Base-by-base conservation (phyloP, 192 early-diverging fungal species). In the Geosiphon pyriformis region DNA sequence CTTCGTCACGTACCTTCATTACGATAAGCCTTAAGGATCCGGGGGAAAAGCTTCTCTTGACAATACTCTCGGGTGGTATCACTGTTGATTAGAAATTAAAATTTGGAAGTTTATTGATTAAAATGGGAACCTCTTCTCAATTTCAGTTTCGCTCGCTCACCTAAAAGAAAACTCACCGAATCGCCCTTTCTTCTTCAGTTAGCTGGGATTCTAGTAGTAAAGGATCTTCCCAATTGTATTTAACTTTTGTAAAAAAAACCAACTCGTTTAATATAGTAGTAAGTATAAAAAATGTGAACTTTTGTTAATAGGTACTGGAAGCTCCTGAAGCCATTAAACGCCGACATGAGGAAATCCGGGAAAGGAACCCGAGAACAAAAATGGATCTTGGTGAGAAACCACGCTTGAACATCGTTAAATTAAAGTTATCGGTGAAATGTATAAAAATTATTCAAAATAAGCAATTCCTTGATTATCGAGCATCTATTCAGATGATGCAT, bases 141-240 rank as follows among this genome's bases (percentile, higher is more conserved):
- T n/a, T n/a, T n/a, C n/a, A n/a, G n/a, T n/a, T n/a, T n/a, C n/a
- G n/a, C n/a, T n/a, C n/a, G n/a, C n/a, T n/a, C n/a, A n/a, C n/a
- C n/a, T n/a, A n/a, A n/a, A n/a, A n/a, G 48, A 48, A 52, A 55
- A 33, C 29, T 69, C 74, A 83, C 82, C 77, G 74, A 34, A 83
- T 78, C 59, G 83, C 79, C 51, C 79, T 76, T 79, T 98, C 96
- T 48, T 98, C 96, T 56, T 96, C 94, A 4, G 94, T 95, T 58
- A 98, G 83, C 63, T 83, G 89, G 0, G 81, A 75, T 54, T 94
- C 85, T 51, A 95, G 81, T 76, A 88, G 87, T 32, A 98, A 74
- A 2, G 94, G 85, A 62, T 98, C 96, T 32, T 84, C 80, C 88
- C 88, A 92, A 78, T 90, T 80, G 76, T 90, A 92, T 72, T 88